Evolutionary conservation across 1,284 basidiomycete species (phyloP), one percentile per base, ranked within the genome.

Genomic region (Anthracocystis panici-leucophaei): DNA sequence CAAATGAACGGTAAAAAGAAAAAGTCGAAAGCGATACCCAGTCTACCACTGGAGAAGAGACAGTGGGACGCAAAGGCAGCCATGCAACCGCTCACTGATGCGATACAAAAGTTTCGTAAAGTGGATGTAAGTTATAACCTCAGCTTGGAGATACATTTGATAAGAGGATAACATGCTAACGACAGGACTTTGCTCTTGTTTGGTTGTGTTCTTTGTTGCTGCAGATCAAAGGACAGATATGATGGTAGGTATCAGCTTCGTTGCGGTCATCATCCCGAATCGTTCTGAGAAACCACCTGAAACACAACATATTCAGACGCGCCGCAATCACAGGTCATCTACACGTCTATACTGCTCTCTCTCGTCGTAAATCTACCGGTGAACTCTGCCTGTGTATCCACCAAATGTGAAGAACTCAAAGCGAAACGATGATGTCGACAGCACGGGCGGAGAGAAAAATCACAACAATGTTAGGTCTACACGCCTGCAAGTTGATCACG

Each of bases 11-110:
- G 58, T 18, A 68, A 67, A 57, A 67, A 72, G 57, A 69, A 66
- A 70, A 65, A 74, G 56, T 45, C 48, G 33, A 77, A 61, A 65
- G 59, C 61, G 67, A 31, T 75, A 59, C 65, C 48, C 20, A 59
- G 25, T 11, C 10, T 75, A 14, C 77, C 77, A 20, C 42, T 80
- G 3, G 80, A 80, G 4, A 52, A 69, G 46, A 41, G 79, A 8
- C 69, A 87, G 48, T 89, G 88, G 87, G 88, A 89, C 76, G 86
- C 87, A 63, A 87, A 87, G 74, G 84, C 85, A 50, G 87, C 87
- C 0, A 81, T 87, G 54, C 79, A 79, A 2, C 84, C 85, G n/a
- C 83, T 88, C 21, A 78, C 75, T 8, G 81, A 80, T 38, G 88
- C 87, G 2, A 80, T 87, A 21, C 81, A 86, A 12, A 87, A 86